Evolutionary conservation across 2,329 filamentous ascomycete genomes (phyloP).

Genomic region (Davidsoniella virescens): DNA sequence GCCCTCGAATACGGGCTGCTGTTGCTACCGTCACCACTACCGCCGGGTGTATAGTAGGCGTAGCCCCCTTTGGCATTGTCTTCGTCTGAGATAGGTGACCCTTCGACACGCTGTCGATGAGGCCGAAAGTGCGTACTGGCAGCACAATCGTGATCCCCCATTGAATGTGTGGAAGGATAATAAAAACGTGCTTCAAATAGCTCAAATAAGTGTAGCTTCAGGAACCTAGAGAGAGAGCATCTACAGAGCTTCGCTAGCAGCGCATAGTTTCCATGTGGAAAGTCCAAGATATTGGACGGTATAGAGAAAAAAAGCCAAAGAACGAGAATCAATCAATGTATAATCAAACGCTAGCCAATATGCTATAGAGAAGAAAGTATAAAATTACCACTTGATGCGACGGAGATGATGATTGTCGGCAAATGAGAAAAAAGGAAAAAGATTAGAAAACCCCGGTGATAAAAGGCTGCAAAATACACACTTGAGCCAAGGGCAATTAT

Average conservation of each 20-base stretch:
- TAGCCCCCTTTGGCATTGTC: no score
- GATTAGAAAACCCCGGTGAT: no score
- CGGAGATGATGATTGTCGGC: not conserved
- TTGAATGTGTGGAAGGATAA: not conserved
- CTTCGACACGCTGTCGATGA: no score
- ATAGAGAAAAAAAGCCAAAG: not conserved
- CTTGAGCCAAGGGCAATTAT: no score
- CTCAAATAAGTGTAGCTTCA: not conserved
- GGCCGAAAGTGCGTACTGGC: not conserved
- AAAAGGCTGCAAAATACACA: no score
- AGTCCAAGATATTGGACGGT: not conserved
- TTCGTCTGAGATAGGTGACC: no score
- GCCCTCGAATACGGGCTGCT: not conserved
- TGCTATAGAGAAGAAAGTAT: not conserved
- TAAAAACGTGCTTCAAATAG: not conserved
- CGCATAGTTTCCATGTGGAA: not conserved
- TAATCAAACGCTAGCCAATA: not conserved
- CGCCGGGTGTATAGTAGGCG: no score
- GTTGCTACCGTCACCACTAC: no score
- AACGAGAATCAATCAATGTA: not conserved
- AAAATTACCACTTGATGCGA: not conserved
- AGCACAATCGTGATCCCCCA: conserved; percentile 1
- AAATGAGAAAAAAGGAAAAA: not conserved
- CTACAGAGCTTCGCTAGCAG: not conserved
- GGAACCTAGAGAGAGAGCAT: not conserved